Conservation (phyloP, 2,329 filamentous ascomycete genomes). For the Colletotrichum sp. region DNA sequence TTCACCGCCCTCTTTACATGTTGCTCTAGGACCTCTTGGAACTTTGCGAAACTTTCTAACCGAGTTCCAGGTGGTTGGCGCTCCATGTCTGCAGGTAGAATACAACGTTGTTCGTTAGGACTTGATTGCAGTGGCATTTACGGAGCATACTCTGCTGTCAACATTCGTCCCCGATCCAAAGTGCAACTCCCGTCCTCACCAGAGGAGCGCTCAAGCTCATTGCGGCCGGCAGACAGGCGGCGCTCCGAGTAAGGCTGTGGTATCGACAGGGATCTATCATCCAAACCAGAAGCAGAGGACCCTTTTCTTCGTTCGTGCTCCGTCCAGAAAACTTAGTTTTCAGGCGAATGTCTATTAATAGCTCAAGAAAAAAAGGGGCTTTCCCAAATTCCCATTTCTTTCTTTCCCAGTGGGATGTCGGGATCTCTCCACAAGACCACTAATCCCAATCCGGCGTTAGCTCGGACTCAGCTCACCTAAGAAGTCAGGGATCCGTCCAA, state of each 20-base stretch:
- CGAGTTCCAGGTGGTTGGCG: not conserved
- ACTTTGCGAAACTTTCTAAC: not conserved
- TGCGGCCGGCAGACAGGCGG: not conserved
- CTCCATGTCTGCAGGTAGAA: not conserved
- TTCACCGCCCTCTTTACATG: not conserved
- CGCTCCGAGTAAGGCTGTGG: not conserved
- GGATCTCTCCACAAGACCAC: not conserved
- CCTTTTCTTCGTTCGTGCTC: not conserved
- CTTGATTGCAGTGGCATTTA: not conserved
- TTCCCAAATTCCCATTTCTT: not conserved
- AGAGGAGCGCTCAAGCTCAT: not conserved
- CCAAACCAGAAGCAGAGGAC: not conserved
- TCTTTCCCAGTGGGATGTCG: not conserved
- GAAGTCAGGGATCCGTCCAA: not conserved
- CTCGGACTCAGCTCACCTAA: constrained; percentile 5
- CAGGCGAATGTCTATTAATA: constrained; percentile 7
- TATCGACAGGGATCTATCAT: not conserved
- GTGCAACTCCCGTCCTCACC: not conserved
- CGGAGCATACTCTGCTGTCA: not conserved
- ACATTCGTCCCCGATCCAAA: not conserved
- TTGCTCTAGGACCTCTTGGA: not conserved
- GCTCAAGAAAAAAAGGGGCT: not conserved
- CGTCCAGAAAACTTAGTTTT: not conserved
- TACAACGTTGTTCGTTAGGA: not conserved
- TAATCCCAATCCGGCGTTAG: not conserved